Evolutionary conservation across 495 filamentous ascomycete species (phyloP), one percentile per base, ranked within the genome.

Genomic region (Geoglossum glabrum): DNA sequence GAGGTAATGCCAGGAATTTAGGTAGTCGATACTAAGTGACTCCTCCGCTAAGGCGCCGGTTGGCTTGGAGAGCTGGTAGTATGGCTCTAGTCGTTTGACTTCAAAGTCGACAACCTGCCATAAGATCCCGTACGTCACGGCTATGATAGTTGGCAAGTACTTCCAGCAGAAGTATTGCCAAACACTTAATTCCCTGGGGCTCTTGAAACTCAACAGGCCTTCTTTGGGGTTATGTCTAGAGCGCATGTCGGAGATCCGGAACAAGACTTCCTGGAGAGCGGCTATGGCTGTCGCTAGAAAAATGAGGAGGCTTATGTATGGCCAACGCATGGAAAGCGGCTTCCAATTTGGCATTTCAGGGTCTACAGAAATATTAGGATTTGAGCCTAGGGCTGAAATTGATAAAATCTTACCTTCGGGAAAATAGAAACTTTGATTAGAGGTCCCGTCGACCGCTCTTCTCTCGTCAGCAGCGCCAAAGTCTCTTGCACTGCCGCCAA

Each of bases 31-130:
- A 61, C 85, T 86, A 59, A 87, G 73, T 5, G 78, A 81, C 61
- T 85, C 77, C 4, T 75, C 76, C 1, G 84, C 84, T 2, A 80
- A 67, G 0, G 82, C 79, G 17, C 83, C 83, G 0, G 59, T 62
- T 43, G 74, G 71, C 59, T 78, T 79, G 8, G 82, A 84, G 38
- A 89, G 69, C 62, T 87, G 84, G 59, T 84, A 87, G 61, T 79
- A 87, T 0, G 84, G 77, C 64, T 89, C 85, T 8, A 86, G 66
- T 6, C 85, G 79, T 68, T 80, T 83, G 13, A 87, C 78, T 59
- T 87, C 83, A 55, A 83, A 83, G 68, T 86, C 83, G 49, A 79
- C 78, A 47, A 82, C 72, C 65, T 86, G 83, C 82, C 83, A 87
- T 19, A 87, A 57, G 15, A 88, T 78, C 64, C 85, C 85, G 62